A percentile compares a stretch with the other conserved stretches of the same genome.
phyloP scores from a whole-genome alignment of 768 basidiomycete genomes.

The Serendipita sp. region DNA sequence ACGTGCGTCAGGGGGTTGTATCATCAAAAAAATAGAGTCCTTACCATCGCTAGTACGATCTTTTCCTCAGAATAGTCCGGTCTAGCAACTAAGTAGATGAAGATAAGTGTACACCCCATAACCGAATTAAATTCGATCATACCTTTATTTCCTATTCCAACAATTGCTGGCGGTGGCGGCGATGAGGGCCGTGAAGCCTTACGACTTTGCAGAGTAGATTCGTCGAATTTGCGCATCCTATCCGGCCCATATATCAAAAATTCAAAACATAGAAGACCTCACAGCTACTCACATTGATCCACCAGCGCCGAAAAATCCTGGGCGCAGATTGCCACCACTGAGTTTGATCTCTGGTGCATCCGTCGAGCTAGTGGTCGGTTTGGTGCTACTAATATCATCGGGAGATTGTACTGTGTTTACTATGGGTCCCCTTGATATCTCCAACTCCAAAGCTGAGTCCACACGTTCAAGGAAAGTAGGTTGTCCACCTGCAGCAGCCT shows the following conservation, averaged over 20 bases:
- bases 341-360: not conserved
- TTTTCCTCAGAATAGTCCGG: slow-evolving; percentile 98
- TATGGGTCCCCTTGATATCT: not conserved
- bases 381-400: no score
- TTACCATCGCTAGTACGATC: slow-evolving; percentile 93
- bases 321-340: not conserved
- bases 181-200: slow-evolving; percentile 58
- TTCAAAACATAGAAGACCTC: not conserved
- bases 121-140: slow-evolving; percentile 4
- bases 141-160: slow-evolving; percentile 85
- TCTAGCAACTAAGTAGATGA: slow-evolving; percentile 50
- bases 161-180: slow-evolving; percentile 67
- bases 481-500: not conserved
- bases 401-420: no score
- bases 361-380: not conserved
- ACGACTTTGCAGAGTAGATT: slow-evolving; percentile 52
- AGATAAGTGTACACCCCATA: not conserved
- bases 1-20: not conserved
- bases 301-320: not conserved
- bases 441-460: not conserved
- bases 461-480: not conserved
- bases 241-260: not conserved
- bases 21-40: slow-evolving; percentile 6
- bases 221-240: slow-evolving; percentile 35
- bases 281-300: not conserved